Evolutionary conservation across 2,329 filamentous ascomycete genomes (phyloP), one percentile per base, ranked within the genome.

Genomic region (Paecilomyces niveus): DNA sequence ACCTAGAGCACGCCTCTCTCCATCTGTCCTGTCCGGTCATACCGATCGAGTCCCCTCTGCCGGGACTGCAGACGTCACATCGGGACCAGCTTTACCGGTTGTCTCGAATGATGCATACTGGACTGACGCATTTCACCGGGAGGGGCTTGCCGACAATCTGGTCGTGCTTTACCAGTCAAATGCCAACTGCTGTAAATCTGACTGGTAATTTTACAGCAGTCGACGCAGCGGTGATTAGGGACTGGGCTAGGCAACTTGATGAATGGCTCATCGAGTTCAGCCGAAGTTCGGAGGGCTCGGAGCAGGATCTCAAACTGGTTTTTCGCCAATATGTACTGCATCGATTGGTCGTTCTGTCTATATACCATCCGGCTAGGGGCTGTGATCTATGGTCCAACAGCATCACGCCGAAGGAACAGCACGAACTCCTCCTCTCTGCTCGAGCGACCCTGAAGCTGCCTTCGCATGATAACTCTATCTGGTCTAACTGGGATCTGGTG

Each of bases 271-370:
- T 29, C 26, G 26, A 29, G 26, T 29, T 29, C 7, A 29, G 26
- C 26, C 26, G 26, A 29, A 29, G 26, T 29, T 29, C 26, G 7
- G 26, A 29, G 26, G 35, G 58, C 13, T 58, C 58, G 4, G 56
- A 60, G 29, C 53, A 56, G 9, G 58, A 60, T 29, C 13, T 60
- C 15, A 60, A 54, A 53, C 6, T 29, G 15, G 58, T 60, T 10
- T 60, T 60, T 18, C 58, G 58, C 52, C 58, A 60, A 60, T 60
- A 60, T 11, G 58, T 60, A 1, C 56, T 60, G 9, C 58, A 60
- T 60, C 56, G 58, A 58, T 54, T 60, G n/a, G 58, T 60, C 21
- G 58, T 60, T 26, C 21, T 60, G n/a, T 60, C 58, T 33, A 60
- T 60, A 51, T 58, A 60, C 45, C 56, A 60, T 32, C 58, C 58